phyloP scores from a whole-genome alignment of 1,139 yeast genomes.

The Sugiyamaella sp. region DNA sequence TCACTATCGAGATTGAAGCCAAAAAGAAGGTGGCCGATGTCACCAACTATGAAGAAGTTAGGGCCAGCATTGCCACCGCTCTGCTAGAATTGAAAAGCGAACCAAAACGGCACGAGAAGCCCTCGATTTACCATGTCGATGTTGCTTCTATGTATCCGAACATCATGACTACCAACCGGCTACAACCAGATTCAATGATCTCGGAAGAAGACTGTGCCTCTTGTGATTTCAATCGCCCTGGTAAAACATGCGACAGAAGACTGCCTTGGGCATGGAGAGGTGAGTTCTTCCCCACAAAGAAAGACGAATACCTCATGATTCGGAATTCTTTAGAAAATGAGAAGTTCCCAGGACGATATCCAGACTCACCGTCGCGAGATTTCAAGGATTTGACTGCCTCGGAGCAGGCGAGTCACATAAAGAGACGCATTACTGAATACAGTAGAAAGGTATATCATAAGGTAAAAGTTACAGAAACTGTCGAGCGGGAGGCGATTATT shows the following conservation, averaged over 20 bases:
- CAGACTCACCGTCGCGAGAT: conserved; percentile 56
- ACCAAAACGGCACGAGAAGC: conserved; percentile 73
- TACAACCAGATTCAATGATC: conserved; percentile 98
- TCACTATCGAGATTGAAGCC: conserved; percentile 85
- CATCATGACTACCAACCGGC: conserved; percentile 95
- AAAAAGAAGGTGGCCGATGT: conserved; percentile 72
- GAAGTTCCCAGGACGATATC: conserved; percentile 56
- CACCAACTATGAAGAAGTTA: conserved; percentile 75
- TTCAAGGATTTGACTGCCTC: conserved; percentile 61
- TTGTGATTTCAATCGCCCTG: conserved; percentile 96
- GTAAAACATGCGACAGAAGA: conserved; percentile 87
- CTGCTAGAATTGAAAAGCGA: conserved; percentile 60
- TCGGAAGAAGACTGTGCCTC: conserved; percentile 95
- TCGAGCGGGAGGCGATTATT: conserved; percentile 89
- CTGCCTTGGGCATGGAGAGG: conserved; percentile 99
- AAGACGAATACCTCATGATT: conserved; percentile 89
- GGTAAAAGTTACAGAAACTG: conserved; percentile 77
- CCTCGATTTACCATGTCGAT: conserved; percentile 94
- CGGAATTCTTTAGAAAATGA: conserved; percentile 82
- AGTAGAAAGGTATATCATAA: conserved; percentile 84
- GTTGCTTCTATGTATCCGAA: conserved; percentile 99
- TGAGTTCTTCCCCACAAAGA: conserved; percentile 87
- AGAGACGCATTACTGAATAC: conserved; percentile 81
- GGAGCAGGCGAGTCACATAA: conserved; percentile 77
- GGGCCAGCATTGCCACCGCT: conserved; percentile 56